These are phyloP conservation scores for Hypoxylon sp. DNA, from an alignment of 2,329 filamentous ascomycete species.

Conservation along the genomic window DNA sequence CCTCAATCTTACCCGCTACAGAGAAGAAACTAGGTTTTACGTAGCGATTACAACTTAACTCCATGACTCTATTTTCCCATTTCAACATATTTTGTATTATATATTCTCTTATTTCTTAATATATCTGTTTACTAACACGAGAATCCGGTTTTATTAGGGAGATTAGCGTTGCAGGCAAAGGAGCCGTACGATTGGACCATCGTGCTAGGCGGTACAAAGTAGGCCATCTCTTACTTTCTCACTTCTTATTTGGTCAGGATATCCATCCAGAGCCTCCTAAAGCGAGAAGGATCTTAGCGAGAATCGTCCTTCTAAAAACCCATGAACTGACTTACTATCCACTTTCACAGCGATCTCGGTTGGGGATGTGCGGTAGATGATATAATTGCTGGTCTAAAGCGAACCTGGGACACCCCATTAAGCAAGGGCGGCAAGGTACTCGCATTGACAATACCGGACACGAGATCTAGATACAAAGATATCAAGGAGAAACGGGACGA, in stretches of 20 bases:
- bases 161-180: slow-evolving; percentile 10
- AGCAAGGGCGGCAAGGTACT: slow-evolving; percentile 68
- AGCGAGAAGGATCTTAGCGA: background rate
- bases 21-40: background rate
- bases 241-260: background rate
- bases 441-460: slow-evolving; percentile 74
- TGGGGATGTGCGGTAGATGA: slow-evolving; percentile 56
- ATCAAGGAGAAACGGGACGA: slow-evolving; percentile 57
- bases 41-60: background rate
- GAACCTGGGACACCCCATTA: slow-evolving; percentile 66
- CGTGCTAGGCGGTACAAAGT: slow-evolving; percentile 76
- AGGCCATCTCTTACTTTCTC: slow-evolving; percentile 43
- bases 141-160: slow-evolving; percentile 20
- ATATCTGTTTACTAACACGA: slow-evolving; percentile 2
- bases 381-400: slow-evolving; percentile 65
- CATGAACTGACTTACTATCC: slow-evolving; percentile 14
- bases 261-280: background rate
- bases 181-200: slow-evolving; percentile 68
- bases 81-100: background rate
- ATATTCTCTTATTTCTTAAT: background rate
- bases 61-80: background rate
- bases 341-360: slow-evolving; percentile 64
- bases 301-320: background rate
- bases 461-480: slow-evolving; percentile 50
- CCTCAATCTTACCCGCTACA: background rate